Base-by-base conservation (phyloP, 139 green algal species). In the Deuterostichococcus epilithicus region DNA sequence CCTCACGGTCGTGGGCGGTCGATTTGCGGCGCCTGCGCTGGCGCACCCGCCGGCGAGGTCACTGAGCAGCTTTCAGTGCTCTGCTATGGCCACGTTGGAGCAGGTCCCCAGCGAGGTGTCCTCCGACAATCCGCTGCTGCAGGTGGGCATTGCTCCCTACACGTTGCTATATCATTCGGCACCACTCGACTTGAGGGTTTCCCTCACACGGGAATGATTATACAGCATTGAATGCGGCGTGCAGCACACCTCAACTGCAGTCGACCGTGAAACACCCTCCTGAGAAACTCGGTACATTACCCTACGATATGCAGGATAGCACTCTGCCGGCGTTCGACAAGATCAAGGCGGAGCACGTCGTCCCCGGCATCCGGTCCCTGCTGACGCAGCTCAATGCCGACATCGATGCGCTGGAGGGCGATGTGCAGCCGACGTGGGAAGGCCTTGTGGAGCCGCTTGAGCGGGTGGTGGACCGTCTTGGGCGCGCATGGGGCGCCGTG, bases 301-400 rank as follows among this genome's bases (percentile, higher is more conserved):
- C 42, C 42, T 52, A 23, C 42, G n/a, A 10, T 44, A n/a, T 83
- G 36, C 83, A 93, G 88, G 86, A 92, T 59, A 73, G 72, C 3
- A 74, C 75, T 34, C 90, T 98, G 72, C 94, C 94, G 0, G 74
- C 82, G 1, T 98, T 92, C 69, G 85, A 96, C 75, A 52, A 87
- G 32, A 89, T 98, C 30, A 88, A 93, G 72, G 82, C 95, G 3
- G 88, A 96, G 82, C 91, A 98, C 79, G 94, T 98, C 4, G 92
- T 97, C 44, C 95, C 95, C 0, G 94, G 90, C 45, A 94, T 98
- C 52, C 68, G 75, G 8, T 37, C 79, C n/a, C 79, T 98, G 73
- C 78, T 98, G 59, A 66, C 77, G 8, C 78, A 94, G 68, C 83
- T 96, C 70, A 84, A 94, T 52, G 63, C 77, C 1, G 84, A 95